Conservation (phyloP, 441 rosid genomes). For the Pelargonium australe region DNA sequence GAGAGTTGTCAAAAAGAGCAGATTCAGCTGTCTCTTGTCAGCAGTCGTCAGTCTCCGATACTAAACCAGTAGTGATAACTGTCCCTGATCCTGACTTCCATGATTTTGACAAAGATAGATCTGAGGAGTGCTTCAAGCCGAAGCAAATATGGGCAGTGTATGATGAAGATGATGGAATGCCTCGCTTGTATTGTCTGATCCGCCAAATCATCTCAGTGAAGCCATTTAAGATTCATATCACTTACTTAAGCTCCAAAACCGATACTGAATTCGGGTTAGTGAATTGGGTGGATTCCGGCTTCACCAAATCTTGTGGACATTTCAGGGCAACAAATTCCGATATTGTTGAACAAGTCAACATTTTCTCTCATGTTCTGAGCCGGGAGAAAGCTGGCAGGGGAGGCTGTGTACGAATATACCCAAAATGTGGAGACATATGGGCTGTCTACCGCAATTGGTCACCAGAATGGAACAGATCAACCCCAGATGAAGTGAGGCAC, state of each 20-base stretch:
- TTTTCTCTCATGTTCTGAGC: constrained; percentile 79
- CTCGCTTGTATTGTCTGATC: constrained; percentile 81
- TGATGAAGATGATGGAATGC: constrained; percentile 98
- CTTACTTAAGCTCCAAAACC: constrained; percentile 83
- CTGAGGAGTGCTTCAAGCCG: constrained; percentile 91
- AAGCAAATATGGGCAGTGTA: constrained; percentile 97
- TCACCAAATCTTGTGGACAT: constrained; percentile 88
- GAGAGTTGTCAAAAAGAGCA: constrained; percentile 29
- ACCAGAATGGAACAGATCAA: constrained; percentile 63
- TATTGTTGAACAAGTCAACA: constrained; percentile 76
- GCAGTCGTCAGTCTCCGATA: constrained; percentile 35
- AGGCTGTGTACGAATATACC: constrained; percentile 88
- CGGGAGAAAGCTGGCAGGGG: constrained; percentile 93
- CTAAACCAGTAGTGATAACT: constrained; percentile 49
- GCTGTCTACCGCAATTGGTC: constrained; percentile 95
- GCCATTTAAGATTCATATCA: constrained; percentile 82
- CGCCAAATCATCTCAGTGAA: constrained; percentile 70
- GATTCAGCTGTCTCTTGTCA: constrained; percentile 28
- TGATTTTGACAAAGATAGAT: constrained; percentile 83
- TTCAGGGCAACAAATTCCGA: constrained; percentile 83
- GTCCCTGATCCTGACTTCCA: constrained; percentile 96
- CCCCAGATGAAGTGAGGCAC: constrained; percentile 76
- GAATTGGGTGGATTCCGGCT: constrained; percentile 68
- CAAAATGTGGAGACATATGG: constrained; percentile 84
- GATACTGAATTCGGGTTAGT: constrained; percentile 79